phyloP scores from a whole-genome alignment of 1,284 basidiomycete species.

The Amylostereum chailletii region DNA sequence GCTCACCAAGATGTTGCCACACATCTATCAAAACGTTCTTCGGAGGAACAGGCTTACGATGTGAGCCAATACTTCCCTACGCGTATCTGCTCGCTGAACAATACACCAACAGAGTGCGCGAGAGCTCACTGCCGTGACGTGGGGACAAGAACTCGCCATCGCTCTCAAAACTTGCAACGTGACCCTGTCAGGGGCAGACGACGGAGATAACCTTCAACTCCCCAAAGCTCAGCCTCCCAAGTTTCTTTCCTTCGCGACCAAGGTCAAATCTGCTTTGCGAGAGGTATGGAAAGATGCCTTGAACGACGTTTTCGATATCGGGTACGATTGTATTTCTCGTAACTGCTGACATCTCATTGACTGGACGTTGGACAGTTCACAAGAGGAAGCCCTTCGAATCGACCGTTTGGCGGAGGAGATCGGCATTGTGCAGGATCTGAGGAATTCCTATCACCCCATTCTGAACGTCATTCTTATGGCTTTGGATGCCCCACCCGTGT shows the following conservation, averaged over 20 bases:
- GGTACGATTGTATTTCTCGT: constrained; percentile 29
- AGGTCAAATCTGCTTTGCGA: constrained; percentile 50
- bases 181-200: constrained; percentile 28
- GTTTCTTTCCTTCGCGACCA: constrained; percentile 38
- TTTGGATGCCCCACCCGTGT: constrained; percentile 76
- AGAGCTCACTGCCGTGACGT: constrained; percentile 62
- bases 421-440: constrained; percentile 64
- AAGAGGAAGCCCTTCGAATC: constrained; percentile 57
- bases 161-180: constrained; percentile 48
- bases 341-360: neutral
- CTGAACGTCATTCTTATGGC: constrained; percentile 68
- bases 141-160: constrained; percentile 67
- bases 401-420: constrained; percentile 70
- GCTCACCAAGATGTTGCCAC: constrained; percentile 57
- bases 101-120: constrained; percentile 52
- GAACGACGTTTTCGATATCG: constrained; percentile 67
- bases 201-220: constrained; percentile 17
- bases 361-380: constrained; percentile 24
- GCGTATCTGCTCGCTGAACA: neutral
- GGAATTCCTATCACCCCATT: constrained; percentile 74
- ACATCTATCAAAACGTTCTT: constrained; percentile 58
- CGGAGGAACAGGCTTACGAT: constrained; percentile 72
- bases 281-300: constrained; percentile 60
- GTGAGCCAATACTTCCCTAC: constrained; percentile 28
- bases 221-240: constrained; percentile 21